A percentile compares a stretch with the other conserved stretches of the same genome.
These are phyloP conservation scores for Amoeboaphelidium occidentale DNA, from an alignment of 371 early-diverging fungal genomes.

Conservation along the genomic window DNA sequence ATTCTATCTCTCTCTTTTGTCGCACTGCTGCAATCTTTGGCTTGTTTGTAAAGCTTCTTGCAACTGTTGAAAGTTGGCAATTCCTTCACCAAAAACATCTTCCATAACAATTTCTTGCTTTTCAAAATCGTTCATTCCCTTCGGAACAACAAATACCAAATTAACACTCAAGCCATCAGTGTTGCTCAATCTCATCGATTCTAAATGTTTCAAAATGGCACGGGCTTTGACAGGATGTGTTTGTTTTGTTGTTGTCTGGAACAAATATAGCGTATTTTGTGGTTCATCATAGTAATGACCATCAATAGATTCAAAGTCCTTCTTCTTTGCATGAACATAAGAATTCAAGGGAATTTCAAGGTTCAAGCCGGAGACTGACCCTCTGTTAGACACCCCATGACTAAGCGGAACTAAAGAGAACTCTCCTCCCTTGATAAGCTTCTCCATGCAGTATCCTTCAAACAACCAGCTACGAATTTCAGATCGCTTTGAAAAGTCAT, in stretches of 20 bases:
- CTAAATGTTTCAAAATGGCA: not conserved
- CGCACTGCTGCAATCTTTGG: too few species aligned
- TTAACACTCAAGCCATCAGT: not conserved
- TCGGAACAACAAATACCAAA: not conserved
- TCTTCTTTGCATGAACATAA: not conserved
- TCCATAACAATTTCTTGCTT: not conserved
- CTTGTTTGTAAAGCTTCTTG: too few species aligned
- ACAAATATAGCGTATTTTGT: not conserved
- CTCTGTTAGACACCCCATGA: not conserved
- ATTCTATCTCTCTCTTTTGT: too few species aligned
- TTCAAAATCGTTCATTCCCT: not conserved
- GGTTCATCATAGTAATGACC: not conserved
- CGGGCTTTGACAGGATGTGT: not conserved
- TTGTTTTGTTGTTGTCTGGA: not conserved
- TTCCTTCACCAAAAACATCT: too few species aligned
- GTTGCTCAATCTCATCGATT: not conserved
- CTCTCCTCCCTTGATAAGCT: not conserved
- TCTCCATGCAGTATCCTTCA: not conserved
- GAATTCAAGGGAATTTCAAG: not conserved
- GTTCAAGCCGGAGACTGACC: not conserved
- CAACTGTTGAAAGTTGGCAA: too few species aligned
- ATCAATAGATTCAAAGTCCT: not conserved
- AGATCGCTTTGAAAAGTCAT: not conserved
- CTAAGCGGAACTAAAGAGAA: not conserved
- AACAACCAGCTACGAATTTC: not conserved